Percentiles rank a stretch among this genome's conserved stretches.
These are phyloP conservation scores for Nematocida homosporus DNA, from an alignment of 371 early-diverging fungal species.

Conservation along the genomic window DNA sequence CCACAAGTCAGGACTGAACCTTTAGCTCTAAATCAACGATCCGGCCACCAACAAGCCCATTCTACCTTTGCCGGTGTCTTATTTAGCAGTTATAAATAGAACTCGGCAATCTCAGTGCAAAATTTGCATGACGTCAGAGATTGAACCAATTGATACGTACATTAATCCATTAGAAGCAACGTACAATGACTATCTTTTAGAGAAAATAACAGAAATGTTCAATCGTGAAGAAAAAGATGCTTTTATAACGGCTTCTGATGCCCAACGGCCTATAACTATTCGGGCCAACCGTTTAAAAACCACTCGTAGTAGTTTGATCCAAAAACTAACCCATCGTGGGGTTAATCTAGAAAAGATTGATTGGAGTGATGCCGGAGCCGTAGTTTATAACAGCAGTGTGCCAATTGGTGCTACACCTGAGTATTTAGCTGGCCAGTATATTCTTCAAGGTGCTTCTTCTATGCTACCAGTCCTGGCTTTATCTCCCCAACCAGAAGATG, in stretches of 20 bases:
- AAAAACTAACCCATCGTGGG: slow-evolving; percentile 84
- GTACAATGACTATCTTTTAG: slow-evolving; percentile 83
- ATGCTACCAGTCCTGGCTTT: slow-evolving; percentile 93
- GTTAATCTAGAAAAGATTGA: slow-evolving; percentile 92
- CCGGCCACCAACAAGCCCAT: slow-evolving; percentile 21
- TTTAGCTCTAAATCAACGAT: background rate
- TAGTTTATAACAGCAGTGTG: slow-evolving; percentile 65
- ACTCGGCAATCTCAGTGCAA: background rate
- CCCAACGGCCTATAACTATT: slow-evolving; percentile 87
- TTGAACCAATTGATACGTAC: background rate
- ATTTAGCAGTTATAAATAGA: too few species aligned
- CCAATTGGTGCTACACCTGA: slow-evolving; percentile 85
- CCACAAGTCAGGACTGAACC: slow-evolving; percentile 40
- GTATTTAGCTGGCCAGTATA: slow-evolving; percentile 98
- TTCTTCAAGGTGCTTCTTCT: slow-evolving; percentile 93
- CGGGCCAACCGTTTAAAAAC: slow-evolving; percentile 90
- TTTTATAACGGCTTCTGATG: slow-evolving; percentile 95
- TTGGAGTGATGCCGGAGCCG: slow-evolving; percentile 69
- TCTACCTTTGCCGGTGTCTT: slow-evolving; percentile 50
- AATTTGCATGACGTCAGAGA: background rate
- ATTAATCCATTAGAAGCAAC: slow-evolving; percentile 56
- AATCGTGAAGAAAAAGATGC: slow-evolving; percentile 70
- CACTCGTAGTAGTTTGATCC: slow-evolving; percentile 83
- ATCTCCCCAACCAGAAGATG: slow-evolving; percentile 74
- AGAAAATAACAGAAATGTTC: slow-evolving; percentile 70